Evolutionary conservation across 129 eudicot genomes (phyloP).

Genomic region (sunflower (Helianthus annuus)): DNA sequence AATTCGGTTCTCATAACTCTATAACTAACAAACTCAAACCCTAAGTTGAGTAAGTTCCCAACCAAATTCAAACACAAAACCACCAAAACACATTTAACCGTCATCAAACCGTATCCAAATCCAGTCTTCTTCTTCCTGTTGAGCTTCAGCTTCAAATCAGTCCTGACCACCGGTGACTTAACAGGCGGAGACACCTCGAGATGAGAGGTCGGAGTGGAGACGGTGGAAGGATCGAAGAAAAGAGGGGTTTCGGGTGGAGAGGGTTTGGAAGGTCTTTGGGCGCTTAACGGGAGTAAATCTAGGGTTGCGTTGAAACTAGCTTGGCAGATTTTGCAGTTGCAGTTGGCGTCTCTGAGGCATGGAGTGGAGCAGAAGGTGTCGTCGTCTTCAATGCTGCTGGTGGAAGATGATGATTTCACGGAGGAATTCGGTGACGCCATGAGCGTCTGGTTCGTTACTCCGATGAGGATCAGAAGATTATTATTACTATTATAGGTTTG

Average conservation of each 20-base stretch:
- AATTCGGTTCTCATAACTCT: constrained; percentile 39
- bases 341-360: constrained; percentile 81
- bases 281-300: constrained; percentile 61
- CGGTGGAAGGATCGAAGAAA: constrained; percentile 34
- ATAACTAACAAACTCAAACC: constrained; percentile 42
- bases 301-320: constrained; percentile 73
- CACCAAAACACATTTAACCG: constrained; percentile 40
- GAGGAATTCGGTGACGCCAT: constrained; percentile 63
- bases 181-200: constrained; percentile 28
- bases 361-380: constrained; percentile 51
- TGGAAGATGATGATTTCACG: constrained; percentile 41
- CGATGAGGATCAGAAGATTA: neutral
- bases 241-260: constrained; percentile 51
- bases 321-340: constrained; percentile 69
- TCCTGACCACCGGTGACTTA: constrained; percentile 15
- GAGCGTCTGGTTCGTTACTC: neutral
- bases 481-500: constrained; percentile 15
- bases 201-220: constrained; percentile 48
- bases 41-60: constrained; percentile 41
- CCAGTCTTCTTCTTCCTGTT: constrained; percentile 31
- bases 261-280: constrained; percentile 39
- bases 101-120: constrained; percentile 17
- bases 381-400: constrained; percentile 25
- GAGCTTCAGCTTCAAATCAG: constrained; percentile 19
- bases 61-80: constrained; percentile 38